Evolutionary conservation across 1,284 basidiomycete genomes (phyloP).

Genomic region (Boletellus sp.): DNA sequence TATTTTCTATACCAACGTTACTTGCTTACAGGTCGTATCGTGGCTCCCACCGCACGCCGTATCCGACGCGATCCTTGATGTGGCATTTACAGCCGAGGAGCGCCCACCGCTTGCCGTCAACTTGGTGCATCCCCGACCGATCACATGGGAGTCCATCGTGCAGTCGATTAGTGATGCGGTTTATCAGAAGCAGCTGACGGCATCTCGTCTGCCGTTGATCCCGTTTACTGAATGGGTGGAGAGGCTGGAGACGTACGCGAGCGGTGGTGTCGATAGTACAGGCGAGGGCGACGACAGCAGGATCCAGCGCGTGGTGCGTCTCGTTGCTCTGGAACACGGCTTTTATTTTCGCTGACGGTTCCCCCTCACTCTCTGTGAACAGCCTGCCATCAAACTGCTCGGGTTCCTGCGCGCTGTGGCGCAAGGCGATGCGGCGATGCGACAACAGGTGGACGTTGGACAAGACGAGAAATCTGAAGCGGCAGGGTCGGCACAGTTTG

Average conservation of each 20-base stretch:
- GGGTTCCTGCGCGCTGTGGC: constrained; percentile 12
- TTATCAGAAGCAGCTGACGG: constrained; percentile 8
- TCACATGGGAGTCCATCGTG: constrained; percentile 23
- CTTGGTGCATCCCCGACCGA: constrained; percentile 28
- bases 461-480: constrained; percentile 1
- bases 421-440: constrained; percentile 2
- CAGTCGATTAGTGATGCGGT: constrained; percentile 15
- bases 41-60: constrained; percentile 32
- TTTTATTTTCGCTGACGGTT: background rate
- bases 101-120: constrained; percentile 20
- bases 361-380: background rate
- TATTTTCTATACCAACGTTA: background rate
- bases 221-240: constrained; percentile 25
- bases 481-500: constrained; percentile 5
- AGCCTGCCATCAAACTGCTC: constrained; percentile 20
- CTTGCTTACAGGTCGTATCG: constrained; percentile 17
- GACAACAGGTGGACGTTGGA: background rate
- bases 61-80: constrained; percentile 20
- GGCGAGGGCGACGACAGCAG: too few relatives aligned
- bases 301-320: background rate
- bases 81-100: constrained; percentile 18
- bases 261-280: background rate
- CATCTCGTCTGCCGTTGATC: constrained; percentile 17
- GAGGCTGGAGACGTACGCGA: constrained; percentile 11
- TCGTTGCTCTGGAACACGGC: too few relatives aligned